These are phyloP conservation scores for Kurtzmaniella quercitrusa DNA, from an alignment of 1,139 yeast genomes.

Conservation along the genomic window DNA sequence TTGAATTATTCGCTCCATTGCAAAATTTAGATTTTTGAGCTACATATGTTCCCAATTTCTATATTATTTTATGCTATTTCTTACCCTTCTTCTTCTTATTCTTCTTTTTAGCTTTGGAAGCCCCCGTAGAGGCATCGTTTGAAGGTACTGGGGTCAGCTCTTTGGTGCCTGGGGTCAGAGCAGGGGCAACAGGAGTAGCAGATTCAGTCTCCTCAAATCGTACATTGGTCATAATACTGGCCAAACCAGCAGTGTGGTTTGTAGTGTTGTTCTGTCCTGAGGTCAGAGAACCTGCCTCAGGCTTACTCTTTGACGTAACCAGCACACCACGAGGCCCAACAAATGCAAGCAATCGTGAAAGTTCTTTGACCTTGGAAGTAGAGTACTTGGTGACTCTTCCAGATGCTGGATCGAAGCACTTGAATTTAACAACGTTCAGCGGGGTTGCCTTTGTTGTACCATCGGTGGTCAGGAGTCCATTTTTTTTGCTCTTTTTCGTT, in stretches of 20 bases:
- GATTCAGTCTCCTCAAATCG: conserved; percentile 27
- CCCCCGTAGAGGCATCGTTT: conserved; percentile 4
- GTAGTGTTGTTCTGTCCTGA: conserved; percentile 10
- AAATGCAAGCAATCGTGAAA: conserved; percentile 75
- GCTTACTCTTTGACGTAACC: conserved; percentile 18
- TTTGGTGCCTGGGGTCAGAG: conserved; percentile 9
- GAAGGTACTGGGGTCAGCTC: conserved; percentile 7
- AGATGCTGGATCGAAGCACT: conserved; percentile 65
- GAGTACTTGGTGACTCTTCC: conserved; percentile 64
- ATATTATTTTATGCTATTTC: conserved; percentile 12
- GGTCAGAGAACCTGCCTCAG: conserved; percentile 6
- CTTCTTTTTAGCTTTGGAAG: conserved; percentile 16
- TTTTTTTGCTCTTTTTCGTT: conserved; percentile 21
- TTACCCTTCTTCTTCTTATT: conserved; percentile 23
- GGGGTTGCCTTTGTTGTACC: conserved; percentile 18
- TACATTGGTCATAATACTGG: conserved; percentile 39
- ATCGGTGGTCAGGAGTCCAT: conserved; percentile 17
- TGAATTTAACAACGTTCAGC: conserved; percentile 48
- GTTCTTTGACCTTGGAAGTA: conserved; percentile 69
- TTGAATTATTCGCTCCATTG: too few species aligned
- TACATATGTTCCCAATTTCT: neutral
- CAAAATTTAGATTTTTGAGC: neutral
- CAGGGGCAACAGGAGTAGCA: conserved; percentile 8
- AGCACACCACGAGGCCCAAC: conserved; percentile 79
- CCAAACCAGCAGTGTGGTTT: conserved; percentile 30